These are phyloP conservation scores for Penicillium goetzii DNA, from an alignment of 495 filamentous ascomycete species.

Conservation along the genomic window DNA sequence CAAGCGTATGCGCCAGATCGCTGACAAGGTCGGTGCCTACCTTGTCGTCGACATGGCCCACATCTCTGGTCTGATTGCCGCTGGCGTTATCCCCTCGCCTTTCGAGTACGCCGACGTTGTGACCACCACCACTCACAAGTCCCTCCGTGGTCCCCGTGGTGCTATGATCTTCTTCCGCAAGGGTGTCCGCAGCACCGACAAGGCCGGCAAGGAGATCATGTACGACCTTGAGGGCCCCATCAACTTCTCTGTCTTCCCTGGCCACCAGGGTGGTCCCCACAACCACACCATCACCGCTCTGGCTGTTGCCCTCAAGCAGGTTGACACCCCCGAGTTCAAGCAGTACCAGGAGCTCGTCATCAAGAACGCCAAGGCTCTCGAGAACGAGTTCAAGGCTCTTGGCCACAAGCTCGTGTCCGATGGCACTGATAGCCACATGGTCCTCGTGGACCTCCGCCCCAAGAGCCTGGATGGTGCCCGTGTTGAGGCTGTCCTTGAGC, in stretches of 20 bases:
- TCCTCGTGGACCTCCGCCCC: slow-evolving; percentile 86
- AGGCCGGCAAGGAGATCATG: slow-evolving; percentile 84
- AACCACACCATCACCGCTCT: slow-evolving; percentile 99
- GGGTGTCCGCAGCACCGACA: slow-evolving; percentile 87
- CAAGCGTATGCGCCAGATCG: slow-evolving; percentile 92
- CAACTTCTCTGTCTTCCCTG: slow-evolving; percentile 99
- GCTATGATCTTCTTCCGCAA: slow-evolving; percentile 99
- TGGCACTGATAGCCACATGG: slow-evolving; percentile 98
- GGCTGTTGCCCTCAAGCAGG: slow-evolving; percentile 95
- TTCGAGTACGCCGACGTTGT: slow-evolving; percentile 96
- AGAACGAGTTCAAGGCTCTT: slow-evolving; percentile 66
- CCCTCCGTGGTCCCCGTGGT: slow-evolving; percentile 94
- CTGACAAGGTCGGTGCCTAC: slow-evolving; percentile 91
- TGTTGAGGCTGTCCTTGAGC: slow-evolving; percentile 94
- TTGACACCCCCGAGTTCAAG: slow-evolving; percentile 90
- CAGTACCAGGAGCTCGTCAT: slow-evolving; percentile 93
- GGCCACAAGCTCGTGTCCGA: slow-evolving; percentile 93
- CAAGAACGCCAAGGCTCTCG: slow-evolving; percentile 88
- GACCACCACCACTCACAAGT: slow-evolving; percentile 99
- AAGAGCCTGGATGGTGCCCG: slow-evolving; percentile 87
- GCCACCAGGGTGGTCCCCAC: slow-evolving; percentile 98
- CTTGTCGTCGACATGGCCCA: slow-evolving; percentile 98
- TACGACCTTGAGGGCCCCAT: slow-evolving; percentile 96
- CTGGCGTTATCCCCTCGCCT: slow-evolving; percentile 90
- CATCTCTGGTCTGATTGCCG: slow-evolving; percentile 94